These are phyloP conservation scores for Rhododendron mucronatum DNA, from an alignment of 148 eudicot species.

Conservation along the genomic window DNA sequence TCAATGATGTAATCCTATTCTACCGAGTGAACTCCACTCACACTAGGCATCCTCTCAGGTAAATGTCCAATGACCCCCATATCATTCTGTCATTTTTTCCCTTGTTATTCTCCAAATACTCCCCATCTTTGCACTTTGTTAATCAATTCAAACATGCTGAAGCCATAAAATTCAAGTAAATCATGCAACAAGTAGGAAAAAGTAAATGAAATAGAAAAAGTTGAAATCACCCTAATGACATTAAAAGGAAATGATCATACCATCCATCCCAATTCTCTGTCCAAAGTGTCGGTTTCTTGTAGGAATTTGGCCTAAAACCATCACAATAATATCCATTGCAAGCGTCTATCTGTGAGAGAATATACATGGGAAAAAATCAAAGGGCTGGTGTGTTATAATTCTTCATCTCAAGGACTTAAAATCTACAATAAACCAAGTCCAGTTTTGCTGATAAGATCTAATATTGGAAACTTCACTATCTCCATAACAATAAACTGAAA, in stretches of 20 bases:
- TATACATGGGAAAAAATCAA: conserved; percentile 1
- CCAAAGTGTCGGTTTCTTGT: conserved; percentile 82
- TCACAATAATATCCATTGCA: conserved; percentile 98
- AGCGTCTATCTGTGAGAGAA: conserved; percentile 63
- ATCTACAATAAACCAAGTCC: background rate
- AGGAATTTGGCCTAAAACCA: conserved; percentile 78
- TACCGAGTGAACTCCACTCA: background rate
- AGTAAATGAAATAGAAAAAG: background rate
- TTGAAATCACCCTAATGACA: background rate
- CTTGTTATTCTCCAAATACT: background rate
- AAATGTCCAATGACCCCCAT: background rate
- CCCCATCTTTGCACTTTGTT: background rate
- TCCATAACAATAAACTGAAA: background rate
- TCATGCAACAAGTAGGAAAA: background rate
- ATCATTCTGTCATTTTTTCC: background rate
- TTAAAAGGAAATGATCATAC: conserved; percentile 32
- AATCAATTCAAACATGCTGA: conserved; percentile 52
- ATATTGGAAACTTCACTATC: background rate
- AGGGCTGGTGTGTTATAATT: background rate
- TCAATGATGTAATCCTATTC: background rate
- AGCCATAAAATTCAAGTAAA: background rate
- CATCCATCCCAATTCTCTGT: conserved; percentile 99
- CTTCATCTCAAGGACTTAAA: background rate
- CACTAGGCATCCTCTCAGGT: background rate
- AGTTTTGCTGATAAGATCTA: background rate